Base-by-base conservation (phyloP, 768 basidiomycete species). In the Trametes cingulata region DNA sequence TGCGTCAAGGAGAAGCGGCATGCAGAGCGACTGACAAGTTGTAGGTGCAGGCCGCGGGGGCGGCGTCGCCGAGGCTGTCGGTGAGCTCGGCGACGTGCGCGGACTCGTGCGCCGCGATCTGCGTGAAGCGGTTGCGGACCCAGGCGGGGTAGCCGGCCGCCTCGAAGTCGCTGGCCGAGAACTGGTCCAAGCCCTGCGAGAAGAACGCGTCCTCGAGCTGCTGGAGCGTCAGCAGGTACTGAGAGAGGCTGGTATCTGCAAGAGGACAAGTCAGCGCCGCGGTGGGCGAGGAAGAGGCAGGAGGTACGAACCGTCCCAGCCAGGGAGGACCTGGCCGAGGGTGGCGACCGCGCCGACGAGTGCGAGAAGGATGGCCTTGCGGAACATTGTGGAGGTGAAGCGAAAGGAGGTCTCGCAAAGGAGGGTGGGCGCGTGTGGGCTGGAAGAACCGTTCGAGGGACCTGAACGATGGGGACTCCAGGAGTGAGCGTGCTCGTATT, bases 51-150 rank as follows among this genome's bases (percentile, higher is more conserved):
- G 56, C n/a, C 51, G 46, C 56, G 14, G 57, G 51, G 24, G 63
- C 63, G 33, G 27, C 54, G 13, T 2, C 29, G 13, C 58, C 63
- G 48, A 87, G 71, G 1, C 75, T 74, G 17, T 65, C 67, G 12
- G 82, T 72, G 24, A 88, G 73, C 66, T 82, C 77, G 9, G 75
- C 68, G 58, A 85, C 82, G 73, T 89, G 87, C 10, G 74, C 71
- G 29, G 68, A 65, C 67, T 87, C 85, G 69, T 88, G 85, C 27
- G 76, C 73, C 33, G 71, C 71, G 52, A 88, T 82, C 68, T 88
- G 78, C 29, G 70, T 61, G 63, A 83, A 77, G 29, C 82, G 78
- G 2, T 72, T 78, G 54, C 80, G 76, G 47, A 81, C 80, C 76
- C 78, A 82, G 56, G 74, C 41, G 56, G 75, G 74, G 67, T 81